Evolutionary conservation across 2,329 filamentous ascomycete species (phyloP).

Genomic region (Cladosporium austrohemisphaericum): DNA sequence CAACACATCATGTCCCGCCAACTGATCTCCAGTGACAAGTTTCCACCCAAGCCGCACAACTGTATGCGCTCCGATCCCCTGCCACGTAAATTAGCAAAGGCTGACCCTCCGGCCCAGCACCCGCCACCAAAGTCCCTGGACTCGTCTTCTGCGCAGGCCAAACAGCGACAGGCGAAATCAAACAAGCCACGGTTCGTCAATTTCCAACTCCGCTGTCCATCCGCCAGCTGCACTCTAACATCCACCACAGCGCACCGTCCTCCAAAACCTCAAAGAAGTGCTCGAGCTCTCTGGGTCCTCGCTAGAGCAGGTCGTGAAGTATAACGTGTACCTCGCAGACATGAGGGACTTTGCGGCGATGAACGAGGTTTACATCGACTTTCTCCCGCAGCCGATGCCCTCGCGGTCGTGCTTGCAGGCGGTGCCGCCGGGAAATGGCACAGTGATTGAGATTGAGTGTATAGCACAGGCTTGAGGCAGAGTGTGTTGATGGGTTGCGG

Average conservation of each 20-base stretch:
- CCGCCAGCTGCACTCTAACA: too few species aligned
- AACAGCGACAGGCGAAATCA: slow-evolving; percentile 49
- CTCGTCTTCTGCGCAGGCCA: slow-evolving; percentile 48
- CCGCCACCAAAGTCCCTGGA: slow-evolving; percentile 44
- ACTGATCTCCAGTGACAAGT: slow-evolving; percentile 47
- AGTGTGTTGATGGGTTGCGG: too few species aligned
- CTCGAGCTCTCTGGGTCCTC: slow-evolving; percentile 59
- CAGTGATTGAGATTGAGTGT: slow-evolving; percentile 54
- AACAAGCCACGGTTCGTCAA: slow-evolving; percentile 37
- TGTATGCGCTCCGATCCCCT: slow-evolving; percentile 29
- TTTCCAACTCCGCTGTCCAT: too few species aligned
- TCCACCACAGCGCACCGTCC: not conserved
- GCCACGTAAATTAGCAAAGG: too few species aligned
- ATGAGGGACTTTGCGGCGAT: slow-evolving; percentile 63
- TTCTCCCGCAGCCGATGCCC: slow-evolving; percentile 33
- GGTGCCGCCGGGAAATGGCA: slow-evolving; percentile 48
- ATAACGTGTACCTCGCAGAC: slow-evolving; percentile 62
- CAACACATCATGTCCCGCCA: slow-evolving; percentile 40
- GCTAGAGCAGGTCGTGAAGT: slow-evolving; percentile 61
- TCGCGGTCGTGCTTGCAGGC: slow-evolving; percentile 45
- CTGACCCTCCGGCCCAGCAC: slow-evolving; percentile 27
- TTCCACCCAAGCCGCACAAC: slow-evolving; percentile 47
- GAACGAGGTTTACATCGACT: slow-evolving; percentile 51
- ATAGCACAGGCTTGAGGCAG: slow-evolving; percentile 26
- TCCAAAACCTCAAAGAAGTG: slow-evolving; percentile 54